These are phyloP conservation scores for Avena sativa DNA, from an alignment of 176 grass and related monocot genomes.

Conservation along the genomic window DNA sequence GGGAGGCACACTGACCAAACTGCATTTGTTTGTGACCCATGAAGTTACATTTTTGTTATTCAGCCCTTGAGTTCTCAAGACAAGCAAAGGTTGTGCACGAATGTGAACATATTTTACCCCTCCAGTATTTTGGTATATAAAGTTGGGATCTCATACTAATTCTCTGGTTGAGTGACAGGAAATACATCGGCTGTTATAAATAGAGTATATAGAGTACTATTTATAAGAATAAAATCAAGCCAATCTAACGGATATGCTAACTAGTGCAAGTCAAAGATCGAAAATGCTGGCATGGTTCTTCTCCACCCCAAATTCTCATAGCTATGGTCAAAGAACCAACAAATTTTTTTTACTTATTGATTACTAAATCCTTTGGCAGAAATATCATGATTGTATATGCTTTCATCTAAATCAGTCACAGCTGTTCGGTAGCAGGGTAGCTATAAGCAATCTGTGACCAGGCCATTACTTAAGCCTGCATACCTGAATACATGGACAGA, in stretches of 20 bases:
- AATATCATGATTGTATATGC: slow-evolving; percentile 21
- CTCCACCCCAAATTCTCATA: neutral
- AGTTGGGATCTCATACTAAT: neutral
- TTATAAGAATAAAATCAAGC: neutral
- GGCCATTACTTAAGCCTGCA: slow-evolving; percentile 12
- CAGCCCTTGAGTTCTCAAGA: neutral
- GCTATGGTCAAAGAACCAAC: neutral
- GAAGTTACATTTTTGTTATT: neutral
- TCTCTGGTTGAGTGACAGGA: neutral
- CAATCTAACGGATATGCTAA: neutral
- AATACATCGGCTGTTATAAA: neutral
- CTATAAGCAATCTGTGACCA: neutral
- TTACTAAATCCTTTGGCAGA: slow-evolving; percentile 12
- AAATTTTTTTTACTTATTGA: neutral
- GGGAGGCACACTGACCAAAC: neutral
- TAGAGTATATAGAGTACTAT: neutral
- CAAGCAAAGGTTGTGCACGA: neutral
- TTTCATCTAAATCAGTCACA: neutral
- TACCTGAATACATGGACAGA: neutral
- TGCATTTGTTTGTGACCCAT: neutral
- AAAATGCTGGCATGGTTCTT: neutral
- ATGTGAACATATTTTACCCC: neutral
- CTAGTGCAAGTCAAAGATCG: neutral
- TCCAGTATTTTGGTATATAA: slow-evolving; percentile 12
- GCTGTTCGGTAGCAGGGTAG: slow-evolving; percentile 12